These are phyloP conservation scores for Paraphaeosphaeria sporulosa DNA, from an alignment of 2,329 filamentous ascomycete species.

Conservation along the genomic window DNA sequence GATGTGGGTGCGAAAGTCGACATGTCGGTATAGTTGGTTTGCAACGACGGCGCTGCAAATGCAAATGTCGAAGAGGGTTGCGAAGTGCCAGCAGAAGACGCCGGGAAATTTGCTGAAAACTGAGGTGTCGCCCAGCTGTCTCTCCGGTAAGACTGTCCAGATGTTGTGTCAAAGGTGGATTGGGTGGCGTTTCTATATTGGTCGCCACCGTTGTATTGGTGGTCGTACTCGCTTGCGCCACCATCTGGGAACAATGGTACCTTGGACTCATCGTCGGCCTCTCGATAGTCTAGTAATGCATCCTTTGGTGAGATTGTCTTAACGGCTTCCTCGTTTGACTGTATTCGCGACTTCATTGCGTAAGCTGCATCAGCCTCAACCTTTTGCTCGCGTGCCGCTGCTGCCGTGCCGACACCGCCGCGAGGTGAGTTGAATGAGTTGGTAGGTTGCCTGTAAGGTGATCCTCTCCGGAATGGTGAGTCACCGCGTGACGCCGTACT, in stretches of 20 bases:
- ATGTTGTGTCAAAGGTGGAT: constrained; percentile 45
- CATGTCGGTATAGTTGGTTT: constrained; percentile 41
- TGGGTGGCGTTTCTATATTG: constrained; percentile 48
- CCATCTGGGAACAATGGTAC: constrained; percentile 77
- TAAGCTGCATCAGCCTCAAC: constrained; percentile 65
- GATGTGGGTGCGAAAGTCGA: constrained; percentile 39
- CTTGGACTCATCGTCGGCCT: constrained; percentile 72
- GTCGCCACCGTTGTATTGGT: constrained; percentile 53
- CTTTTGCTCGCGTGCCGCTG: constrained; percentile 69
- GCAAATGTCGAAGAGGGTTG: constrained; percentile 51
- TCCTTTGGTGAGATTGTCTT: constrained; percentile 97
- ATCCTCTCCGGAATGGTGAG: constrained; percentile 82
- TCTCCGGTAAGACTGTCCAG: constrained; percentile 42
- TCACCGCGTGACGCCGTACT: constrained; percentile 66
- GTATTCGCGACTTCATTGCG: constrained; percentile 50
- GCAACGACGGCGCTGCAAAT: constrained; percentile 55
- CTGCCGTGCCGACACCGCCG: constrained; percentile 60
- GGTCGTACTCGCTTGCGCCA: constrained; percentile 60
- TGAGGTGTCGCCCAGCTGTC: constrained; percentile 47
- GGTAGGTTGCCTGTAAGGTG: constrained; percentile 55
- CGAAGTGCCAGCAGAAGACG: constrained; percentile 38
- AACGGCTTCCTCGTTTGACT: constrained; percentile 52
- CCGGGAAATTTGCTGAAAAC: constrained; percentile 44
- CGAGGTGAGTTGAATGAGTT: constrained; percentile 52
- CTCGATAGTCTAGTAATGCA: constrained; percentile 83